Evolutionary conservation across 1,284 basidiomycete species (phyloP).

Genomic region (Schizophyllum amplum): DNA sequence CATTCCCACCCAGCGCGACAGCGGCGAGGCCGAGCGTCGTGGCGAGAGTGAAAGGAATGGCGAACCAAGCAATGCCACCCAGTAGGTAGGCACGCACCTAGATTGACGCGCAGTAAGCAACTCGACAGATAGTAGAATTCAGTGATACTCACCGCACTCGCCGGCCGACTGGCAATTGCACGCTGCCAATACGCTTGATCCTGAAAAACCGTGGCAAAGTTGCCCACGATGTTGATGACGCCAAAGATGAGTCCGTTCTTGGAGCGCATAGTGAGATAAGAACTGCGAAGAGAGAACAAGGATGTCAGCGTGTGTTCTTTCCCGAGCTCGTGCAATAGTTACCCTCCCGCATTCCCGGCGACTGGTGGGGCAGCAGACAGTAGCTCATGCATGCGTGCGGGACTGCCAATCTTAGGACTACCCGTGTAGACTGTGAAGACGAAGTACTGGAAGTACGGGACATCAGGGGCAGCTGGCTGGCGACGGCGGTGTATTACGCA

Average conservation of each 20-base stretch:
- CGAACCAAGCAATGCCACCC: constrained; percentile 35
- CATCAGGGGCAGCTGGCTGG: too few species aligned
- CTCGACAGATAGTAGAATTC: too few species aligned
- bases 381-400: constrained; percentile 49
- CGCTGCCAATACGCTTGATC: constrained; percentile 81
- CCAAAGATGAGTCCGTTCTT: constrained; percentile 83
- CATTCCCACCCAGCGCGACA: constrained; percentile 57
- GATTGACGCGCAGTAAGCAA: constrained; percentile 88
- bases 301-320: neutral
- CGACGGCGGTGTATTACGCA: constrained; percentile 31
- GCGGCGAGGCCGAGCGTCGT: constrained; percentile 80
- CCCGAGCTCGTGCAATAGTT: neutral
- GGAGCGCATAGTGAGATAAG: constrained; percentile 75
- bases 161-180: constrained; percentile 79
- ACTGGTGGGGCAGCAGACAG: constrained; percentile 45
- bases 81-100: constrained; percentile 56
- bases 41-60: constrained; percentile 74
- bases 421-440: constrained; percentile 74
- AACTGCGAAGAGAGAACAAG: constrained; percentile 27
- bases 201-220: constrained; percentile 77
- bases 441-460: constrained; percentile 23
- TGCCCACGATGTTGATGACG: constrained; percentile 79
- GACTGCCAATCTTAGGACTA: constrained; percentile 51
- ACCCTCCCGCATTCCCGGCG: constrained; percentile 44
- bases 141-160: constrained; percentile 78